These are phyloP conservation scores for Plantago elongata DNA, from an alignment of 257 asterid species.

Conservation along the genomic window DNA sequence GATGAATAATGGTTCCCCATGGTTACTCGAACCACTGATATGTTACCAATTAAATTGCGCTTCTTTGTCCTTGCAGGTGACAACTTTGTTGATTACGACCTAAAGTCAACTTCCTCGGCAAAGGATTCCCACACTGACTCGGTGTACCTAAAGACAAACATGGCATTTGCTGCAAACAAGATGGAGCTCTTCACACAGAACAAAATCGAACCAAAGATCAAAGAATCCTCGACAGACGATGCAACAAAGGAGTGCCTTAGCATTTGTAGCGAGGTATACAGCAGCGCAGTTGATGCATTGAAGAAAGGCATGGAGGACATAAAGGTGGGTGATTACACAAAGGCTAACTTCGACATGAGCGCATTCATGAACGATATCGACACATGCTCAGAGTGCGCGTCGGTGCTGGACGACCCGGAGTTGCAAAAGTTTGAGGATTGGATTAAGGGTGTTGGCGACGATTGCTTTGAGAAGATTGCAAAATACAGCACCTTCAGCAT, in stretches of 20 bases:
- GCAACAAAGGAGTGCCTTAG: background rate
- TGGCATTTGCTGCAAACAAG: constrained; percentile 7
- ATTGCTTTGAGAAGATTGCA: constrained; percentile 5
- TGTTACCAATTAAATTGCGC: too few species aligned
- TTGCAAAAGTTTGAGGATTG: constrained; percentile 5
- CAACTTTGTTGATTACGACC: too few species aligned
- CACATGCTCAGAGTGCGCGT: constrained; percentile 8
- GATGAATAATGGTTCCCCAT: too few species aligned
- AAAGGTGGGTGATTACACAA: background rate
- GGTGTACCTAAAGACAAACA: background rate
- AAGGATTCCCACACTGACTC: background rate
- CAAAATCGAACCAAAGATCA: background rate
- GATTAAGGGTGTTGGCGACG: constrained; percentile 5
- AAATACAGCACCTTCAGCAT: constrained; percentile 8
- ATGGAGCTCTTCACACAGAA: background rate
- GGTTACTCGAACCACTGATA: too few species aligned
- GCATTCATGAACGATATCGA: background rate
- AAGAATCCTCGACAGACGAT: background rate
- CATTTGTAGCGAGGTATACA: background rate
- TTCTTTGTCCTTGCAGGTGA: too few species aligned
- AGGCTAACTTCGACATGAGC: background rate
- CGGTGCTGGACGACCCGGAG: background rate
- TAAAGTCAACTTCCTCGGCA: too few species aligned
- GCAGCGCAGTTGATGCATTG: background rate
- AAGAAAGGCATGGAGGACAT: constrained; percentile 10